phyloP scores from a whole-genome alignment of 805 yeast genomes.

The Grigorovia humatica region DNA sequence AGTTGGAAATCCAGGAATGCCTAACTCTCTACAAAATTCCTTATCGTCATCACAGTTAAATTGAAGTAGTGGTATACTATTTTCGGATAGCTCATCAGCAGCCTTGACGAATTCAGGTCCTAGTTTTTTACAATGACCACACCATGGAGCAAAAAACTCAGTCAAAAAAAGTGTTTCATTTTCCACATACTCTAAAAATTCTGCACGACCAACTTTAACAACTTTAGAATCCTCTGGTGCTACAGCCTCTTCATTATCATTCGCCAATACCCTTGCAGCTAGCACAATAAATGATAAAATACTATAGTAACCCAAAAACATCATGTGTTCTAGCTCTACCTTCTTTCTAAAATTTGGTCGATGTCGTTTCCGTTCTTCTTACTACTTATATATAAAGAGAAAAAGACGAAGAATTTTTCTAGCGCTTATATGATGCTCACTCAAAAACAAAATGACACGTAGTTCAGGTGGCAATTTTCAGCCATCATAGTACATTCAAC shows the following conservation, averaged over 20 bases:
- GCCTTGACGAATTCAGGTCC: constrained; percentile 76
- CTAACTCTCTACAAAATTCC: constrained; percentile 57
- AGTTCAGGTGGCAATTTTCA: background rate
- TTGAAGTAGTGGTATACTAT: constrained; percentile 67
- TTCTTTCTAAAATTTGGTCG: background rate
- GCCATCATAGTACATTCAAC: no score
- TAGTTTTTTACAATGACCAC: constrained; percentile 87
- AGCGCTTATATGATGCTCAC: background rate
- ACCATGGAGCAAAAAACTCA: constrained; percentile 94
- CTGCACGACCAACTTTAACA: constrained; percentile 58
- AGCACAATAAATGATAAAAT: constrained; percentile 17
- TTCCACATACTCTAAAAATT: constrained; percentile 54
- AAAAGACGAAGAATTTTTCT: no score
- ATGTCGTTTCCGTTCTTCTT: background rate
- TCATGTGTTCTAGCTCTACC: background rate
- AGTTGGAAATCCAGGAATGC: constrained; percentile 76
- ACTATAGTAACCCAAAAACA: constrained; percentile 10
- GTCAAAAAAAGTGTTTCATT: constrained; percentile 68
- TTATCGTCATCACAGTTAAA: constrained; percentile 75
- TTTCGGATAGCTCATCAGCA: constrained; percentile 58
- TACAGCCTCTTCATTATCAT: constrained; percentile 37
- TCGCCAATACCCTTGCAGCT: constrained; percentile 4
- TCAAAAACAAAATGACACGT: background rate
- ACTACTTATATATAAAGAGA: background rate
- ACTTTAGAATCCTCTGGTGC: constrained; percentile 84